Base-by-base conservation (phyloP, 1,139 yeast genomes). In the Blastobotrys capitulatus region DNA sequence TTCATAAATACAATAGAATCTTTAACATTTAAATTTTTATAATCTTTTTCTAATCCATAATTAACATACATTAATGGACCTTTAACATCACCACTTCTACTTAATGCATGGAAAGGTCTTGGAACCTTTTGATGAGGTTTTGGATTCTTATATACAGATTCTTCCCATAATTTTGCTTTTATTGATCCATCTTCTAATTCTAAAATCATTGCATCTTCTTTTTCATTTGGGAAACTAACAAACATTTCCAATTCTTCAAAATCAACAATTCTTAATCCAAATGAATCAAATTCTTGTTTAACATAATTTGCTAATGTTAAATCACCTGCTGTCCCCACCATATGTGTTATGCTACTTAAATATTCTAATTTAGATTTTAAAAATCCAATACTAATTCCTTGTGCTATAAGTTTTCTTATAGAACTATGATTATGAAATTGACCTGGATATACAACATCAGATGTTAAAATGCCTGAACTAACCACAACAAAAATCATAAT, bases 261-360 rank as follows among this genome's bases (percentile, higher is more conserved):
- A 36, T 77, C 79, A n/a, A 71, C 54, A 38, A 71, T 68, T 22
- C 40, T 15, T 43, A 86, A 60, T 2, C 86, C 85, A 56, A 79
- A 79, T 50, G 78, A 76, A 22, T 67, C 63, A 68, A 86, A 79
- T 51, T 77, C 76, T 13, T 75, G 73, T 54, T 78, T 74, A 20
- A 90, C 73, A 63, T 83, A 88, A 53, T 76, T 73, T 1, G 88
- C 83, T 35, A 88, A 68, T 0, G 88, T 75, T 52, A 80, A 66
- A 63, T 89, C 97, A 16, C 96, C 97, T 18, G 79, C 78, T 1
- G 97, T 83, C 1, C 97, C 97, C 0, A 96, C 82, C 54, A 82
- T 68, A 64, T 89, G 97, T 1, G 96, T 89, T 80, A 89, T 79
- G 1, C 88, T 79, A 15, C 92, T 80, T 36, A 92, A 64, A 61